Evolutionary conservation across 148 eudicot genomes (phyloP).

Genomic region (Rhododendron simsii): DNA sequence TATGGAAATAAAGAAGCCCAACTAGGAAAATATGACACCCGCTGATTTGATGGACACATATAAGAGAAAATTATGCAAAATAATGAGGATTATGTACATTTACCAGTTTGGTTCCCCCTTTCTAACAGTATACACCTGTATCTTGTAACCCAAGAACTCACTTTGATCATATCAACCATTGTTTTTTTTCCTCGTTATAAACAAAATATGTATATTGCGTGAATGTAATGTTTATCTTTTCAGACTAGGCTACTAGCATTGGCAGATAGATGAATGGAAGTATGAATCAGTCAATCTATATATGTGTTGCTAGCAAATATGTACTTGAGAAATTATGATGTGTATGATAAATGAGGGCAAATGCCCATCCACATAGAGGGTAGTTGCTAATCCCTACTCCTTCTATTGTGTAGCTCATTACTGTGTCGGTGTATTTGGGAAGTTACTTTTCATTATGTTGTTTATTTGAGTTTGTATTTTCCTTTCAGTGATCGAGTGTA

Average conservation of each 20-base stretch:
- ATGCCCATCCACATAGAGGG: not conserved
- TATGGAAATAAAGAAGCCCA: not conserved
- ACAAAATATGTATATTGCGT: not conserved
- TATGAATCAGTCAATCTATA: not conserved
- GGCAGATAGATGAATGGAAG: not conserved
- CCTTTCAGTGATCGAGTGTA: constrained; percentile 79
- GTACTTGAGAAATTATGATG: not conserved
- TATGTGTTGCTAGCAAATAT: not conserved
- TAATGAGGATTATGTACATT: not conserved
- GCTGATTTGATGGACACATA: not conserved
- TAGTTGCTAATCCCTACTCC: not conserved
- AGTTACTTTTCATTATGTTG: not conserved
- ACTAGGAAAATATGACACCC: not conserved
- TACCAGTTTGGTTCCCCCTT: not conserved
- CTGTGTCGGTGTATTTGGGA: not conserved
- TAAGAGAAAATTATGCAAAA: not conserved
- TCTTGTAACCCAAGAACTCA: not conserved
- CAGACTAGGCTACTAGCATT: not conserved
- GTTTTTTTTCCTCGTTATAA: not conserved
- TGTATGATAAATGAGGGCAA: not conserved
- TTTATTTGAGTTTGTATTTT: constrained; percentile 8
- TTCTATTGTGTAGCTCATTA: not conserved
- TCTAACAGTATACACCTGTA: not conserved
- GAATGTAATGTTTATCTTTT: not conserved
- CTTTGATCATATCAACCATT: not conserved